Conservation (phyloP, 345 rosid genomes). For the Camelina sativa region DNA sequence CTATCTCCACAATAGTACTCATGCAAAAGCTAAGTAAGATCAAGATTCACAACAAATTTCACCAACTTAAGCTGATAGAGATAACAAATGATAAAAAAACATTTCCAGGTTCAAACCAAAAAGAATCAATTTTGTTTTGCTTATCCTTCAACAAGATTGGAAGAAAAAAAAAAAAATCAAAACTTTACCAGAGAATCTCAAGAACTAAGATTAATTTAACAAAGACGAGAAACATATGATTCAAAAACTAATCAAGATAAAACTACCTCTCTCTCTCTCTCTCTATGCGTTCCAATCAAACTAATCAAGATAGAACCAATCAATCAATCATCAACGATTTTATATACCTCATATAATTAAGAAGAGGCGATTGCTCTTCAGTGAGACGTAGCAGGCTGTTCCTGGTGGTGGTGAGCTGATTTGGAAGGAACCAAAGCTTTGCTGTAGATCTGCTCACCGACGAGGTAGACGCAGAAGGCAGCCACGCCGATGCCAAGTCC, state of each 20-base stretch:
- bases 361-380: not conserved
- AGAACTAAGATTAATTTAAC: not conserved
- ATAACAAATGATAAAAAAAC: not conserved
- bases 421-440: conserved; percentile 61
- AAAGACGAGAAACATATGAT: not conserved
- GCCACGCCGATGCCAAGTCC: conserved; percentile 89
- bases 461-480: conserved; percentile 85
- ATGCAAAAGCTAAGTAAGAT: not conserved
- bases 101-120: conserved; percentile 1
- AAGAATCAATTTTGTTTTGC: not conserved
- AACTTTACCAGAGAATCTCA: not conserved
- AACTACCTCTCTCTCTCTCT: not conserved
- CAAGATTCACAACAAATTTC: not conserved
- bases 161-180: conserved; percentile 8
- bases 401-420: conserved; percentile 51
- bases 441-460: conserved; percentile 90
- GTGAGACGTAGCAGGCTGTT: conserved; percentile 45
- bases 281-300: not conserved
- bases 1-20: not conserved
- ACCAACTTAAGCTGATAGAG: not conserved
- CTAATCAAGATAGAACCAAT: not conserved
- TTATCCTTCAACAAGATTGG: not conserved
- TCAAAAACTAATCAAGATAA: not conserved
- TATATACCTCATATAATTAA: conserved; percentile 5
- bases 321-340: not conserved